A percentile compares a stretch with the other conserved stretches of the same genome.
phyloP scores from a whole-genome alignment of 768 basidiomycete species.

The Dendrothele bispora region DNA sequence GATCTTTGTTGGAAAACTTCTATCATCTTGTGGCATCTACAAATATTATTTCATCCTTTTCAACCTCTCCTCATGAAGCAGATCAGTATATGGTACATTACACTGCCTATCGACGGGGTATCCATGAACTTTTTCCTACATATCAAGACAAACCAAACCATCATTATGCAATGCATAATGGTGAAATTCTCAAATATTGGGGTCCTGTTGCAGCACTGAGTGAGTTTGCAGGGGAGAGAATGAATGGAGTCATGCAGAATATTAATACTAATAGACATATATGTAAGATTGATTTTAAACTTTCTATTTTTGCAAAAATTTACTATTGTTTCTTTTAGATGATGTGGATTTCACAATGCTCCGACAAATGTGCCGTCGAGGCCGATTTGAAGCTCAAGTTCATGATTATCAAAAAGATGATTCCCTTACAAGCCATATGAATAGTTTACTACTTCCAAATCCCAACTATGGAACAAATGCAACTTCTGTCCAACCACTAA shows the following conservation, averaged over 20 bases:
- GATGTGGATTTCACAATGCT: constrained; percentile 17
- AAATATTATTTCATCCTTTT: constrained; percentile 13
- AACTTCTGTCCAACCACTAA: no score
- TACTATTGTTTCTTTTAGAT: constrained; percentile 4
- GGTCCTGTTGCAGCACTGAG: constrained; percentile 14
- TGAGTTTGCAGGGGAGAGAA: constrained; percentile 16
- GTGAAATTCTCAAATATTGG: constrained; percentile 14
- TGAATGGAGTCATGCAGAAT: constrained; percentile 13
- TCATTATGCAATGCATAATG: constrained; percentile 16
- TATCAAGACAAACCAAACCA: constrained; percentile 12
- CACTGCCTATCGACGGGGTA: constrained; percentile 7
- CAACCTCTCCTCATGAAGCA: constrained; percentile 13
- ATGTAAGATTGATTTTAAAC: constrained; percentile 4
- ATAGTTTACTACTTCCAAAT: no score
- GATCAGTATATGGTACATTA: constrained; percentile 9
- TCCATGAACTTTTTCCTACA: constrained; percentile 8
- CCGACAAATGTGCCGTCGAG: constrained; percentile 9
- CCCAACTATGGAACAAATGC: no score
- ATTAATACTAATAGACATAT: constrained; percentile 14
- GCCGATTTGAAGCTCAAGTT: constrained; percentile 1
- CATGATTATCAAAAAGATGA: no score
- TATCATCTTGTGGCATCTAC: constrained; percentile 15
- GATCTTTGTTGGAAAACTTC: constrained; percentile 9
- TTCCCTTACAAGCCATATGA: no score
- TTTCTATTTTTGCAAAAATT: background rate